These are phyloP conservation scores for Massospora cicadina DNA, from an alignment of 371 early-diverging fungal species.

Conservation along the genomic window DNA sequence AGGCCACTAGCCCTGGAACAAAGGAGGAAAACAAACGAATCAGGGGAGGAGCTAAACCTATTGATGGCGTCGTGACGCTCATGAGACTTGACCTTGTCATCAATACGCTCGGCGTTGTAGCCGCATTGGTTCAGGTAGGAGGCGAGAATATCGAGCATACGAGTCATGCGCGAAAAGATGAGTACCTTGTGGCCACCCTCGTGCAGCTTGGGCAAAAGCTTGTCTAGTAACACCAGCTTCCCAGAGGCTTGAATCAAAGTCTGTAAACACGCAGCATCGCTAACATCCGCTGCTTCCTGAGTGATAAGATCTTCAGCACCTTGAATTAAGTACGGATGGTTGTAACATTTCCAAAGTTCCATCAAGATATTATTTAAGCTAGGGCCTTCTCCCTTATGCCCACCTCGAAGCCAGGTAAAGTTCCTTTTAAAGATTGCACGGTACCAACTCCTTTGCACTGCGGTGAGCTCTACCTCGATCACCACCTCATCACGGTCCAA, in stretches of 20 bases:
- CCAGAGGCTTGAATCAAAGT: slow-evolving; percentile 72
- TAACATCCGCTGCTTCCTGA: slow-evolving; percentile 29
- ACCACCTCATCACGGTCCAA: slow-evolving; percentile 80
- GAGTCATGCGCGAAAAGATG: slow-evolving; percentile 91
- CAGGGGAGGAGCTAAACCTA: slow-evolving; percentile 61
- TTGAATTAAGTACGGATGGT: slow-evolving; percentile 64
- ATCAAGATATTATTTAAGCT: slow-evolving; percentile 31
- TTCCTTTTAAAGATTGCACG: slow-evolving; percentile 84
- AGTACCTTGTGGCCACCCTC: slow-evolving; percentile 77
- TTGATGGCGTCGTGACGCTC: slow-evolving; percentile 91
- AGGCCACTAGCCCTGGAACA: slow-evolving; percentile 86
- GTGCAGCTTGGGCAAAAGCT: slow-evolving; percentile 60
- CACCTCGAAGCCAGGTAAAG: slow-evolving; percentile 53
- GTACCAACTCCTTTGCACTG: slow-evolving; percentile 71
- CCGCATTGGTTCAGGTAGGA: slow-evolving; percentile 52
- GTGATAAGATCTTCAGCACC: slow-evolving; percentile 78
- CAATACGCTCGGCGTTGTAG: slow-evolving; percentile 70
- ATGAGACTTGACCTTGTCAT: slow-evolving; percentile 74
- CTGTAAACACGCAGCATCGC: slow-evolving; percentile 47
- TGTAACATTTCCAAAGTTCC: slow-evolving; percentile 75
- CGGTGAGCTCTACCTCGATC: slow-evolving; percentile 71
- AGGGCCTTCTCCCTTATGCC: slow-evolving; percentile 24
- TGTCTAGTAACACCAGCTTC: slow-evolving; percentile 76
- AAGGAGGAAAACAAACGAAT: slow-evolving; percentile 67
- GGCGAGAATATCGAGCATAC: slow-evolving; percentile 68